phyloP scores from a whole-genome alignment of 1,139 yeast genomes.

The Yamadazyma conglobata region DNA sequence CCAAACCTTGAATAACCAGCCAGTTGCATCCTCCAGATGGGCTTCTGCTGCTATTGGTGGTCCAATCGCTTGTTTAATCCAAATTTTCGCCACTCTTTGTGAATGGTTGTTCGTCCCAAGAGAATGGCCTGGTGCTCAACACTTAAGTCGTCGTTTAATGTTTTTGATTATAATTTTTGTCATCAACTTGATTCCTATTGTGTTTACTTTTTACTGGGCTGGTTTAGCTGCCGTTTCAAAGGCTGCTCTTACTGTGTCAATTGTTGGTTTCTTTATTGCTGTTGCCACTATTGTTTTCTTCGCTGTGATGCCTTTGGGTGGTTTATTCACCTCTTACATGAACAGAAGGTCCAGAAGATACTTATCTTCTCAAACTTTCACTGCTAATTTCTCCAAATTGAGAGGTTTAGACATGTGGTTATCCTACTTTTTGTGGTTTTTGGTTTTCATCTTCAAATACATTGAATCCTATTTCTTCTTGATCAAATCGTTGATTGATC shows the following conservation, averaged over 20 bases:
- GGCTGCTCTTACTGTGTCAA: conserved; percentile 78
- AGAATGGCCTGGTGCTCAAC: conserved; percentile 99
- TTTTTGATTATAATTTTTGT: conserved; percentile 66
- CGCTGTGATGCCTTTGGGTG: conserved; percentile 95
- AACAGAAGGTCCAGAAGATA: conserved; percentile 84
- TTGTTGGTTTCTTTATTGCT: conserved; percentile 88
- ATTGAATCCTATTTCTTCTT: conserved; percentile 91
- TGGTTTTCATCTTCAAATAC: conserved; percentile 85
- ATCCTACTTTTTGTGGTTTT: conserved; percentile 86
- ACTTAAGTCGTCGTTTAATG: conserved; percentile 80
- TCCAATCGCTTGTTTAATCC: conserved; percentile 74
- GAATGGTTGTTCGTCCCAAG: conserved; percentile 98
- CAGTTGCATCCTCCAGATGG: conserved; percentile 86
- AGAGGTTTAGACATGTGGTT: conserved; percentile 93
- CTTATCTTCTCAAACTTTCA: conserved; percentile 92
- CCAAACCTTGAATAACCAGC: conserved; percentile 81
- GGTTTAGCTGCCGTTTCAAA: conserved; percentile 65
- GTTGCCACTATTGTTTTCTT: conserved; percentile 80
- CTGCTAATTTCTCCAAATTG: conserved; percentile 83
- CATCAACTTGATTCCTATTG: conserved; percentile 79
- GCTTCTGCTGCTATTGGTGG: conserved; percentile 94
- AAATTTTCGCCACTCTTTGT: conserved; percentile 80
- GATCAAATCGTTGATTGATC: conserved; percentile 89
- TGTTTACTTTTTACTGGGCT: conserved; percentile 82
- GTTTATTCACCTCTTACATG: conserved; percentile 90